A percentile compares a stretch with the other conserved stretches of the same genome.
phyloP scores from a whole-genome alignment of 2,329 filamentous ascomycete genomes.

The Diaporthe aspalathi region DNA sequence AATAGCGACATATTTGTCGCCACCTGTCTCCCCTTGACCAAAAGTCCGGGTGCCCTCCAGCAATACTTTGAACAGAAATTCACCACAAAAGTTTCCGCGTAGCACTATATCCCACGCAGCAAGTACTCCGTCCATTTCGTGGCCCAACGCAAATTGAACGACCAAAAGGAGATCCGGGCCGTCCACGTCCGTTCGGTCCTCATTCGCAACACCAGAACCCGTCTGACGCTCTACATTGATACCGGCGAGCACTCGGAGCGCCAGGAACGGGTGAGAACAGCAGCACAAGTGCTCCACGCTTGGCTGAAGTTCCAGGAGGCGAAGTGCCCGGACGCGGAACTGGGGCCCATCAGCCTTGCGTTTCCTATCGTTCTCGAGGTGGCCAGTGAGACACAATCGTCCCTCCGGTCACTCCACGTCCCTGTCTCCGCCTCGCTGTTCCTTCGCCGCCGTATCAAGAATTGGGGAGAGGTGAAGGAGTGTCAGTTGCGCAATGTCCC shows the following conservation, averaged over 20 bases:
- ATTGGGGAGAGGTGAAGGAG: slow-evolving; percentile 1
- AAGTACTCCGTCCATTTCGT: slow-evolving; percentile 14
- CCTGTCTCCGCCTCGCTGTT: neutral
- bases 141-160: neutral
- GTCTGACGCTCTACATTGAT: neutral
- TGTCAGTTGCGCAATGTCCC: neutral
- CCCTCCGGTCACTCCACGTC: neutral
- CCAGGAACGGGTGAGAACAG: neutral
- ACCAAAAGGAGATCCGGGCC: neutral
- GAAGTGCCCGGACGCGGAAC: neutral
- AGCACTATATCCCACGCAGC: slow-evolving; percentile 1
- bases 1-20: neutral
- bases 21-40: neutral
- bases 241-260: neutral
- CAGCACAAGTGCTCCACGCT: neutral
- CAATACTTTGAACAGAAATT: neutral
- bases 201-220: slow-evolving; percentile 11
- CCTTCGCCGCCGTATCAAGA: neutral
- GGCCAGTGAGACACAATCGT: neutral
- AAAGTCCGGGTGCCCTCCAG: neutral
- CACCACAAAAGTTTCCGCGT: neutral
- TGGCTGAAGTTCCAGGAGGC: neutral
- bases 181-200: neutral
- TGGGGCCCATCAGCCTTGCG: neutral
- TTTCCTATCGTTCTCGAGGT: neutral